These are phyloP conservation scores for Scedosporium boydii DNA, from an alignment of 2,329 filamentous ascomycete genomes.

Conservation along the genomic window DNA sequence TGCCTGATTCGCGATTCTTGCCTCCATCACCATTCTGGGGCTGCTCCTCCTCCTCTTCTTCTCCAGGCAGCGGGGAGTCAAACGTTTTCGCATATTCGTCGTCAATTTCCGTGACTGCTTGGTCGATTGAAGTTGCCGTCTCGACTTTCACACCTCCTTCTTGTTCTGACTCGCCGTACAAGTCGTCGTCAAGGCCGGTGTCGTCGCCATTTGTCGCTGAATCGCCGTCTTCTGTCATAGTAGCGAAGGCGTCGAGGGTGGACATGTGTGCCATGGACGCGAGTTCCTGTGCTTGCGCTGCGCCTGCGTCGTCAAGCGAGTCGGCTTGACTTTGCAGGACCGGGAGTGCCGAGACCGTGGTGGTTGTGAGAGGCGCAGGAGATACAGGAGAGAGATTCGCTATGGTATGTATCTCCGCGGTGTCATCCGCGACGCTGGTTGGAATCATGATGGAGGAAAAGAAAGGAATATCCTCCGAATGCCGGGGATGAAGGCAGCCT, in stretches of 20 bases:
- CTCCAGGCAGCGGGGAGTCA: constrained; percentile 34
- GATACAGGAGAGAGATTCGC: constrained; percentile 44
- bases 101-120: constrained; percentile 21
- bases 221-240: constrained; percentile 11
- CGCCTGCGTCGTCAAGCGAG: constrained; percentile 36
- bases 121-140: constrained; percentile 15
- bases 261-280: not conserved
- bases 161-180: constrained; percentile 31
- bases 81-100: constrained; percentile 43
- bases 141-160: constrained; percentile 19
- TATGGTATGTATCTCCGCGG: constrained; percentile 35
- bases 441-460: not conserved
- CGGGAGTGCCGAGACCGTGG: constrained; percentile 37
- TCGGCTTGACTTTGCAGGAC: constrained; percentile 44
- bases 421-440: not conserved
- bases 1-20: not conserved
- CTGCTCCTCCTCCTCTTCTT: constrained; percentile 24
- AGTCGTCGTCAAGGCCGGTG: constrained; percentile 24
- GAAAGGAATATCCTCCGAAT: not conserved
- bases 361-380: constrained; percentile 36
- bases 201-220: constrained; percentile 23
- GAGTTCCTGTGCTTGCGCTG: constrained; percentile 13
- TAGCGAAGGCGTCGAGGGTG: not conserved
- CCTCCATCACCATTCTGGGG: constrained; percentile 14
- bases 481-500: not conserved